Evolutionary conservation across 345 rosid species (phyloP), one percentile per base, ranked within the genome.

Genomic region (Pistacia atlantica): DNA sequence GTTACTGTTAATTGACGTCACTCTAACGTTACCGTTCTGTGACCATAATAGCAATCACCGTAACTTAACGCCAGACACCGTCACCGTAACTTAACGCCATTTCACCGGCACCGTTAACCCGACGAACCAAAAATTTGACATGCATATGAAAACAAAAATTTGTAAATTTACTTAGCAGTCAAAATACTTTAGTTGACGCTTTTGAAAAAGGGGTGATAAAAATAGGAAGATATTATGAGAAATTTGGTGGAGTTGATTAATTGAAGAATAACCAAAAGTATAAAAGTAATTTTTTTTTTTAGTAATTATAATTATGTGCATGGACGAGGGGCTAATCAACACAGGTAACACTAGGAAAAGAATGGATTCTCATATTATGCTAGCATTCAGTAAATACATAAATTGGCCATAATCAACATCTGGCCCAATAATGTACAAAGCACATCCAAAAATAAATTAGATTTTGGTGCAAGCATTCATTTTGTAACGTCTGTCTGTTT

Each of bases 191-290:
- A 31, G 91, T 89, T 66, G 95, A 92, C 28, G 97, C 90, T 16
- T 78, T 91, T 42, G 88, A 89, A 86, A 88, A 97, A 82, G 91
- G 94, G n/a, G 93, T 91, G 85, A 84, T 91, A 35, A 75, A 57
- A 80, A 81, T 31, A 81, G 81, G 87, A 83, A 54, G 90, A 90
- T 31, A 75, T 91, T 28, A 75, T 59, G 60, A 90, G 90, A n/a
- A 82, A 80, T 73, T 81, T 95, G 86, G 90, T 86, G 78, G 95
- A 88, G 72, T 49, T 91, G 89, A 83, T 91, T 16, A 81, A 80
- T 13, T 89, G 89, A 10, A 83, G 76, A 6, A 80, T 45, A 65
- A 60, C n/a, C 28, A 97, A 95, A 57, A 83, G 97, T 31, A 31
- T 31, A 31, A 31, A 31, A 31, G 33, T 31, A 31, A 31, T 0